phyloP scores from a whole-genome alignment of 345 rosid species.

The Streptanthus diversifolius region DNA sequence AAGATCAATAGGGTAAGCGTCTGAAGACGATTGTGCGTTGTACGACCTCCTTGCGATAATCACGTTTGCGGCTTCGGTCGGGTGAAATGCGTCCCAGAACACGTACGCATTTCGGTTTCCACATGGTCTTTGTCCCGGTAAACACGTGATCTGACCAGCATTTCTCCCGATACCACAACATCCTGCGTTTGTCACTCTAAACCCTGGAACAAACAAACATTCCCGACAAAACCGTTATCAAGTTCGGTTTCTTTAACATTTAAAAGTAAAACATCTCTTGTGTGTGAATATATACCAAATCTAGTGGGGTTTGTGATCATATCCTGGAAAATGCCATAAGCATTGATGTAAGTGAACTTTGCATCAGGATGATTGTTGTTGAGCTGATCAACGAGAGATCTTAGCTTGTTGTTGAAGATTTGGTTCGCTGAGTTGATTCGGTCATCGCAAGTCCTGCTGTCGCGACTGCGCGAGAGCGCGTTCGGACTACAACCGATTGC shows the following conservation, averaged over 20 bases:
- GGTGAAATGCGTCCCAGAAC: constrained; percentile 81
- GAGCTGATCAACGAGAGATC: constrained; percentile 47
- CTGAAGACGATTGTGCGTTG: constrained; percentile 46
- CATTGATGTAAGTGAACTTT: constrained; percentile 41
- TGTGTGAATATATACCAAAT: constrained; percentile 24
- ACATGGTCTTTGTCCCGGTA: constrained; percentile 62
- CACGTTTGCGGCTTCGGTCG: constrained; percentile 53
- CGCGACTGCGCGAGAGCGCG: constrained; percentile 36
- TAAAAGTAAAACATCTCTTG: neutral
- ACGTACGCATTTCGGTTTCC: constrained; percentile 46
- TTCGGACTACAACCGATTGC: constrained; percentile 79
- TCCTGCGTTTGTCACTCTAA: constrained; percentile 52
- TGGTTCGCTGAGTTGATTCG: constrained; percentile 46
- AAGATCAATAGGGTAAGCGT: constrained; percentile 61
- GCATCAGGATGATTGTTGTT: constrained; percentile 49
- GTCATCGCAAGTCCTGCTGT: constrained; percentile 38
- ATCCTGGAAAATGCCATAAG: constrained; percentile 73
- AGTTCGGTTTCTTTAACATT: neutral
- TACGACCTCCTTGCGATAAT: constrained; percentile 54
- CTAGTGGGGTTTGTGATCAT: constrained; percentile 31
- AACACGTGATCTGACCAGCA: constrained; percentile 75
- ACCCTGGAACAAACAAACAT: constrained; percentile 37
- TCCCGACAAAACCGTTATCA: neutral
- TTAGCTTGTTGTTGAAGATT: constrained; percentile 51
- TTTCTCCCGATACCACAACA: constrained; percentile 81